Base-by-base conservation (phyloP, 306 rosid genomes). In the Vicia sativa region DNA sequence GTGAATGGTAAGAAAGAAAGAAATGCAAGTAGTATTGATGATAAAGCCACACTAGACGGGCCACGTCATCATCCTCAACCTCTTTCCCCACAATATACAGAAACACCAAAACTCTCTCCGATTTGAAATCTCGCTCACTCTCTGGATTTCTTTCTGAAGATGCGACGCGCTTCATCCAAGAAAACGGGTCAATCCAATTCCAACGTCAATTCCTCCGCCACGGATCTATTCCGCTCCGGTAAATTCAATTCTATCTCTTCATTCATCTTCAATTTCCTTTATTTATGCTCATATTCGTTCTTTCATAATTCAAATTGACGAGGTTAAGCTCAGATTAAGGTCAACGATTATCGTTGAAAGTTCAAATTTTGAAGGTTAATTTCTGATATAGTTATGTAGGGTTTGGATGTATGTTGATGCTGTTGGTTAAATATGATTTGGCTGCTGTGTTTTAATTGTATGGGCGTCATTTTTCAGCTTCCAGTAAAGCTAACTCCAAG, bases 221-320 rank as follows among this genome's bases (percentile, higher is more conserved):
- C 81, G 54, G 96, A 90, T 87, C 88, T 87, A 79, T 87, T 84
- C 79, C 96, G 96, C 56, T 85, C 92, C 50, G 97, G 97, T 90
- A 65, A n/a, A n/a, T n/a, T n/a, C n/a, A n/a, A n/a, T n/a, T n/a
- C n/a, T n/a, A n/a, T n/a, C n/a, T n/a, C n/a, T 43, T 3, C 39
- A 2, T 53, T 4, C 14, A 42, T 57, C 35, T 38, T 11, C 9
- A 2, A 15, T 7, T 34, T 34, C 38, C 1, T 5, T n/a, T n/a
- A n/a, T n/a, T n/a, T n/a, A n/a, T n/a, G n/a, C n/a, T 63, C 45
- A 13, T 45, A 26, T 34, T 8, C 7, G 6, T 48, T 48, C 1
- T 5, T 5, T 25, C 0, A 55, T 62, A 14, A 1, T 62, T 62
- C 2, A 5, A 68, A 2, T 42, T 50, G 25, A 0, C 1, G 16